Conservation (phyloP, 2,329 filamentous ascomycete genomes). For the Apiospora rasikravindrae region DNA sequence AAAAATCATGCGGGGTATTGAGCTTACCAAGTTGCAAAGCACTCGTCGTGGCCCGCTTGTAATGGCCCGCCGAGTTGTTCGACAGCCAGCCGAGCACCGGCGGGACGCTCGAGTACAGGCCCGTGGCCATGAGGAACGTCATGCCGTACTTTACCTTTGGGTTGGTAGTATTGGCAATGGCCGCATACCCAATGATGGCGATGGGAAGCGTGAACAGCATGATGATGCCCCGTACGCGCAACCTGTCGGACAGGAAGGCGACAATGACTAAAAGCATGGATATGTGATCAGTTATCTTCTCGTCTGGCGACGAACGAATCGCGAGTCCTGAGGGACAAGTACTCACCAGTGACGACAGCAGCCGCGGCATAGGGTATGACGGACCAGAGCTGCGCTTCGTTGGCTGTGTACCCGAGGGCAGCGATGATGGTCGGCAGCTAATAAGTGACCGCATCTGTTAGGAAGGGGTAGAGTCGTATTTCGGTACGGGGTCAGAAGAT, state of each 20-base stretch:
- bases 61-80: conserved; percentile 72
- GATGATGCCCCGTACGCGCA: conserved; percentile 62
- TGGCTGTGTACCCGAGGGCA: conserved; percentile 58
- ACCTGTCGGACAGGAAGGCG: conserved; percentile 64
- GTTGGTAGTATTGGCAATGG: conserved; percentile 59
- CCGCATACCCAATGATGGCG: conserved; percentile 55
- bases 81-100: conserved; percentile 69
- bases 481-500: conserved; percentile 21
- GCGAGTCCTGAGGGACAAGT: background rate
- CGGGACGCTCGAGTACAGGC: conserved; percentile 67
- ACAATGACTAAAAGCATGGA: conserved; percentile 46
- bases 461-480: background rate
- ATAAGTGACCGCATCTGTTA: background rate
- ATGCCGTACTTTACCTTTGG: conserved; percentile 65
- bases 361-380: conserved; percentile 69
- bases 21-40: conserved; percentile 59
- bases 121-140: conserved; percentile 71
- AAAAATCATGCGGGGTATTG: no score
- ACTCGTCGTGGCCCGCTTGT: conserved; percentile 71
- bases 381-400: conserved; percentile 66
- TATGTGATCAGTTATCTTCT: conserved; percentile 22
- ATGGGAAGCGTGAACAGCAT: conserved; percentile 69
- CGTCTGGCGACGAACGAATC: no score
- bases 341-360: conserved; percentile 56
- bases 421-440: conserved; percentile 69